Conservation (phyloP, 805 yeast genomes). For the Cyberlindnera subsufficiens region DNA sequence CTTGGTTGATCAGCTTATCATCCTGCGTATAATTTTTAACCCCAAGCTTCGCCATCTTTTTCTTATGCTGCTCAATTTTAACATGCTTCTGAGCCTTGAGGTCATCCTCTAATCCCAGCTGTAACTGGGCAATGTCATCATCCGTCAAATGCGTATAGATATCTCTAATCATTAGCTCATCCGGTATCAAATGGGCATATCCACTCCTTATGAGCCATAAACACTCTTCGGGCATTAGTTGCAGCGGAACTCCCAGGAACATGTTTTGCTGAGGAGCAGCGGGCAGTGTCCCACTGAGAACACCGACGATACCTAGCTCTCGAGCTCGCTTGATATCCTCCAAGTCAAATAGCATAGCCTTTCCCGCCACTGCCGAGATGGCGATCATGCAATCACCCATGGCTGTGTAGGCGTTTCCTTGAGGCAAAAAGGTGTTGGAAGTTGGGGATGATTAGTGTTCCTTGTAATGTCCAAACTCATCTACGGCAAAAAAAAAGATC, state of each 20-base stretch:
- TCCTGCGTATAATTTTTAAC: slow-evolving; percentile 1
- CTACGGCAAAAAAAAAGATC: no score
- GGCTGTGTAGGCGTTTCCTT: not conserved
- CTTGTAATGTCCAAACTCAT: no score
- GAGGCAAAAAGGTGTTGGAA: not conserved
- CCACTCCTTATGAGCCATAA: slow-evolving; percentile 49
- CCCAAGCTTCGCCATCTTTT: slow-evolving; percentile 4
- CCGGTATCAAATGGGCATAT: slow-evolving; percentile 37
- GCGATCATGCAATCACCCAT: slow-evolving; percentile 10
- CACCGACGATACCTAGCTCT: slow-evolving; percentile 64
- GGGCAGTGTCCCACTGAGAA: slow-evolving; percentile 77
- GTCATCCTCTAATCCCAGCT: slow-evolving; percentile 6
- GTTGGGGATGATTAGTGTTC: no score
- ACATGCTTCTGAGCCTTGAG: slow-evolving; percentile 3
- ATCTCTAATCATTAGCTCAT: slow-evolving; percentile 26
- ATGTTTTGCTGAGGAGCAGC: slow-evolving; percentile 90
- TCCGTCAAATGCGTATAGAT: slow-evolving; percentile 7
- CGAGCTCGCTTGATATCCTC: slow-evolving; percentile 51
- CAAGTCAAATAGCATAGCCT: slow-evolving; percentile 55
- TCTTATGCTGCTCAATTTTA: slow-evolving; percentile 3
- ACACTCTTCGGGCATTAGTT: slow-evolving; percentile 68
- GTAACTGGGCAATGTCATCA: slow-evolving; percentile 13
- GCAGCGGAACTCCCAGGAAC: slow-evolving; percentile 80
- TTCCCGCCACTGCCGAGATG: slow-evolving; percentile 28
- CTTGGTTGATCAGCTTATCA: slow-evolving; percentile 10